Evolutionary conservation across 139 green algal genomes (phyloP).

Genomic region (Ettlia oleoabundans): DNA sequence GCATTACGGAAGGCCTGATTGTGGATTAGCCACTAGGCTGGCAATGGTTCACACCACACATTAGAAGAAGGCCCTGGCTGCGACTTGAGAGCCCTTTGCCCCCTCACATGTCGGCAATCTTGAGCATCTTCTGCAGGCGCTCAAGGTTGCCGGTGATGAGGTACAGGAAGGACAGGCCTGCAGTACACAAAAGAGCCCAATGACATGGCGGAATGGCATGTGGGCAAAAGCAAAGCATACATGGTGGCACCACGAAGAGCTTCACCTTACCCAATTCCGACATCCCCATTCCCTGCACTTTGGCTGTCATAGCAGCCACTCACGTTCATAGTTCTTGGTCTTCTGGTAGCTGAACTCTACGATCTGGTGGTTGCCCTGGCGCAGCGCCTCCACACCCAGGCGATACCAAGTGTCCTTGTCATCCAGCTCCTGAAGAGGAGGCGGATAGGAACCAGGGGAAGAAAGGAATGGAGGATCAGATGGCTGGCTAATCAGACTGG

Average conservation of each 20-base stretch:
- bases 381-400: constrained; percentile 87
- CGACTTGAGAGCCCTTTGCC: not conserved
- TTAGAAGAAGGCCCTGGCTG: no score
- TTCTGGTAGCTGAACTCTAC: constrained; percentile 99
- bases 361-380: constrained; percentile 96
- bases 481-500: not conserved
- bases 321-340: constrained; percentile 96
- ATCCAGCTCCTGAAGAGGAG: constrained; percentile 79
- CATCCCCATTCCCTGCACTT: no score
- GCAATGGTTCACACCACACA: no score
- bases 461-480: not conserved
- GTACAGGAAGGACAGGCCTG: constrained; percentile 98
- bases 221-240: no score
- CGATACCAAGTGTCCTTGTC: constrained; percentile 97
- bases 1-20: no score
- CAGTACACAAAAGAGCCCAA: no score
- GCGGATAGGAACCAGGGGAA: not conserved
- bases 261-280: no score
- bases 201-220: no score
- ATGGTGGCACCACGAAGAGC: no score
- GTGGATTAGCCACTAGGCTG: no score
- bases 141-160: constrained; percentile 96
- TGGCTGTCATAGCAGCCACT: not conserved
- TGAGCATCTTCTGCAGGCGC: constrained; percentile 97
- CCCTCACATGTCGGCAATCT: constrained; percentile 95